phyloP scores from a whole-genome alignment of 164 flowering plant genomes.

The Liquidambar formosana region DNA sequence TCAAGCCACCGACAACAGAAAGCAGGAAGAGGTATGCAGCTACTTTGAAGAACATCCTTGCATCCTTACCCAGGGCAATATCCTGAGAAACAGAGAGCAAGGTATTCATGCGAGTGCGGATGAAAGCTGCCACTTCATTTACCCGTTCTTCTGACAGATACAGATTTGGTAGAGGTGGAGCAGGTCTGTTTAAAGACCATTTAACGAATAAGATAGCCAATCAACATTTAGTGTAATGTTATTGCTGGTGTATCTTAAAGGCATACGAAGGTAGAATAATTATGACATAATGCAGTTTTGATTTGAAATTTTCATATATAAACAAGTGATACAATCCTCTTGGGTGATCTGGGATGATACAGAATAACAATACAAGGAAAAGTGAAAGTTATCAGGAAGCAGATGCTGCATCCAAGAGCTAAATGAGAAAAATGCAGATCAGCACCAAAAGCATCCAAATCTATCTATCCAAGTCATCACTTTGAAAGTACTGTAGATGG shows the following conservation, averaged over 20 bases:
- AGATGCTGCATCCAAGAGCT: too few species aligned
- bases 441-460: not conserved
- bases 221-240: not conserved
- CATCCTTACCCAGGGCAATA: constrained; percentile 73
- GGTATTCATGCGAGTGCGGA: constrained; percentile 46
- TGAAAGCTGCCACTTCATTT: constrained; percentile 47
- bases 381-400: not conserved
- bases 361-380: not conserved
- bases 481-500: not conserved
- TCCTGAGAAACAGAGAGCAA: constrained; percentile 58
- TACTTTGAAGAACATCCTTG: constrained; percentile 62
- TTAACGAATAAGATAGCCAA: not conserved
- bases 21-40: constrained; percentile 55
- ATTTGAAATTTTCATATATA: not conserved
- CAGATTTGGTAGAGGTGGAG: constrained; percentile 86
- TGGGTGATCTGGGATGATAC: not conserved
- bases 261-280: not conserved
- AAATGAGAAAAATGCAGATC: not conserved
- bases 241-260: not conserved
- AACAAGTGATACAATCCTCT: not conserved
- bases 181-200: constrained; percentile 54
- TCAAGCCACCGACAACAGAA: constrained; percentile 65
- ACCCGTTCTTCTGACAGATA: constrained; percentile 68
- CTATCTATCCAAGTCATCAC: not conserved
- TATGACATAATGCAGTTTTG: not conserved